phyloP scores from a whole-genome alignment of 1,284 basidiomycete species.

The Grifola frondosa region DNA sequence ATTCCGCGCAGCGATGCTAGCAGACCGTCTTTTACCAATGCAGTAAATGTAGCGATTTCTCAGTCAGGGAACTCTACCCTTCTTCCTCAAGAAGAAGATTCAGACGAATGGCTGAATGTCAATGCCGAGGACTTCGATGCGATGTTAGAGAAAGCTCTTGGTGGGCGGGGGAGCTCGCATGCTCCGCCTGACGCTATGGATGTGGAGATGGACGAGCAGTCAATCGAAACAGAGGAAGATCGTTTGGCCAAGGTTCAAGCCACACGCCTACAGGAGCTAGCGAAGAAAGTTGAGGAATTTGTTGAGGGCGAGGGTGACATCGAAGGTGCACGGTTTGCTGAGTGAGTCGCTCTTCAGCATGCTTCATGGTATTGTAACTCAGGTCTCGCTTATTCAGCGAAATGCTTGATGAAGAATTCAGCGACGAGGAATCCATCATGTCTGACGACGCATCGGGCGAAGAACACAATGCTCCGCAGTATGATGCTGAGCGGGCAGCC shows the following conservation, averaged over 20 bases:
- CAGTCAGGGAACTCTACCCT: slow-evolving; percentile 28
- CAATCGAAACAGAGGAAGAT: slow-evolving; percentile 43
- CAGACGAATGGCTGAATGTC: slow-evolving; percentile 73
- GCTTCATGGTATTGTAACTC: too few relatives aligned
- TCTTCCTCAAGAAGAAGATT: slow-evolving; percentile 49
- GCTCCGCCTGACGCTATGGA: slow-evolving; percentile 40
- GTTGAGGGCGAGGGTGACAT: slow-evolving; percentile 85
- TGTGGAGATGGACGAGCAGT: slow-evolving; percentile 38
- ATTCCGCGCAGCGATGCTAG: slow-evolving; percentile 47
- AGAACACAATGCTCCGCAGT: slow-evolving; percentile 30
- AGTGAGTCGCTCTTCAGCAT: slow-evolving; percentile 62
- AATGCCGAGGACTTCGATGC: slow-evolving; percentile 65
- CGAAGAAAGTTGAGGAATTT: slow-evolving; percentile 83
- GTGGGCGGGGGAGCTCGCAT: slow-evolving; percentile 13
- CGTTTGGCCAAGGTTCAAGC: slow-evolving; percentile 62
- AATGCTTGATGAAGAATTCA: slow-evolving; percentile 34
- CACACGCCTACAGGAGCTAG: slow-evolving; percentile 68
- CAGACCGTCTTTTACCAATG: slow-evolving; percentile 71
- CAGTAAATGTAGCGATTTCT: slow-evolving; percentile 65
- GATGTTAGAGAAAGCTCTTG: slow-evolving; percentile 49
- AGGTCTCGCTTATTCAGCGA: not conserved
- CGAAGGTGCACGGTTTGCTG: slow-evolving; percentile 84
- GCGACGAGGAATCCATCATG: slow-evolving; percentile 44
- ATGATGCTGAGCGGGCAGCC: slow-evolving; percentile 34
- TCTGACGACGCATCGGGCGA: slow-evolving; percentile 45